These are phyloP conservation scores for Batrachochytrium dendrobatidis DNA, from an alignment of 371 early-diverging fungal species.

Conservation along the genomic window DNA sequence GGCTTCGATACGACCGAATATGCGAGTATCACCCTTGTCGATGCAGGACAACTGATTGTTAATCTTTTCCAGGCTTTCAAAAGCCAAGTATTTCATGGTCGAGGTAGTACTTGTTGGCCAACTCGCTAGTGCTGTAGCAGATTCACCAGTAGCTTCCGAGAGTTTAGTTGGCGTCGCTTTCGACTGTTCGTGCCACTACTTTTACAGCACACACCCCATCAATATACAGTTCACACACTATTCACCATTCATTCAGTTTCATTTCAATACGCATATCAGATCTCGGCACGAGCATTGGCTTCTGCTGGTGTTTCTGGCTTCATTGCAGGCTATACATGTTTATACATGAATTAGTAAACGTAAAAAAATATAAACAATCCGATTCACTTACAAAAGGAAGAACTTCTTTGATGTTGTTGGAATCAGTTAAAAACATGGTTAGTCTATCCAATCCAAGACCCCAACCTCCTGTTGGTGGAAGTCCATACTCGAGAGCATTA, in stretches of 20 bases:
- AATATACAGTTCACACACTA: too few relatives aligned
- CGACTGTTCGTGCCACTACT: too few relatives aligned
- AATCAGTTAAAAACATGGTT: conserved; percentile 98
- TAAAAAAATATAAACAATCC: conserved; percentile 5
- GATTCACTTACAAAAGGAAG: conserved; percentile 80
- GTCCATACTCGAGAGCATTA: conserved; percentile 95
- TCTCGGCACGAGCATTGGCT: conserved; percentile 15
- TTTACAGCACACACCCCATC: too few relatives aligned
- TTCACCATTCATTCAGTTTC: too few relatives aligned
- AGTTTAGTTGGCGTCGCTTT: too few relatives aligned
- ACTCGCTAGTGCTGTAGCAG: too few relatives aligned
- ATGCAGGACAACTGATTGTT: conserved; percentile 52
- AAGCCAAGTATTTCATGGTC: conserved; percentile 57
- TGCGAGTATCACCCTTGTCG: conserved; percentile 47
- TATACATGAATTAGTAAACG: background rate
- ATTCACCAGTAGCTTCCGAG: too few relatives aligned
- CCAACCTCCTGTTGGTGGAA: conserved; percentile 90
- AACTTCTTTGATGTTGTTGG: conserved; percentile 98
- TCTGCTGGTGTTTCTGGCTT: conserved; percentile 39
- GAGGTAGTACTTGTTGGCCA: too few relatives aligned
- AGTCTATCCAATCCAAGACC: conserved; percentile 97
- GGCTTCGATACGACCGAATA: conserved; percentile 76
- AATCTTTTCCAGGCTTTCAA: conserved; percentile 44
- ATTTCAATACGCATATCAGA: background rate
- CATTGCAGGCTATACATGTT: conserved; percentile 37